Percentiles rank a stretch among this genome's conserved stretches.
phyloP scores from a whole-genome alignment of 1,284 basidiomycete species.

The Trichosporon sp. region DNA sequence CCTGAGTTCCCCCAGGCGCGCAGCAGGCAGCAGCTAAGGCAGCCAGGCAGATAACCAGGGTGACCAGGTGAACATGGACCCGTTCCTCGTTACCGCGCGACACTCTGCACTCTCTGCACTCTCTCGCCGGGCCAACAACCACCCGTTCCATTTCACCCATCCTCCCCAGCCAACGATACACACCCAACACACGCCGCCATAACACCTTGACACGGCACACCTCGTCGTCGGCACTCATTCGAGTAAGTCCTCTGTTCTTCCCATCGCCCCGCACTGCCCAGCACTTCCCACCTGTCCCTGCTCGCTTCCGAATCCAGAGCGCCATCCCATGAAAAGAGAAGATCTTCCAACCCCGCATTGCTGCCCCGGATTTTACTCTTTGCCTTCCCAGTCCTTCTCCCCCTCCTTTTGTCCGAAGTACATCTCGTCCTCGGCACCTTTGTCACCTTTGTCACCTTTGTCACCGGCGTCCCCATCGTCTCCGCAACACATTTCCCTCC shows the following conservation, averaged over 20 bases:
- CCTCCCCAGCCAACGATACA: not conserved
- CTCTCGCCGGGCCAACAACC: not conserved
- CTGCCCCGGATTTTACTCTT: conserved; percentile 17
- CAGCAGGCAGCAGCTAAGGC: not conserved
- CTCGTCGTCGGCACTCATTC: not conserved
- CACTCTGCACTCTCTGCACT: too few relatives aligned
- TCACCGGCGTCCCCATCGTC: not conserved
- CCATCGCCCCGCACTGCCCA: not conserved
- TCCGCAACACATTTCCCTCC: not conserved
- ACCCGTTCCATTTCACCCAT: not conserved
- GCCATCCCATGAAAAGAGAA: conserved; percentile 11
- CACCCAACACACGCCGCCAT: not conserved
- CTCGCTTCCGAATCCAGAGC: not conserved
- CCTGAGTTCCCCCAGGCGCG: not conserved
- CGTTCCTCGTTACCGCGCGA: conserved; percentile 1
- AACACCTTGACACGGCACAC: not conserved
- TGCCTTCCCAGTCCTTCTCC: conserved; percentile 1
- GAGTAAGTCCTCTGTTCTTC: not conserved
- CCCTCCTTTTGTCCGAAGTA: not conserved
- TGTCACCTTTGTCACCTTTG: not conserved
- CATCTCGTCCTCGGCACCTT: not conserved
- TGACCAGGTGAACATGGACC: not conserved
- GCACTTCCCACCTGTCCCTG: not conserved
- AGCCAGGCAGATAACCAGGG: too few relatives aligned
- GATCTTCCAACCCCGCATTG: conserved; percentile 20